phyloP scores from a whole-genome alignment of 768 basidiomycete species.

The Lactifluus piperatus region DNA sequence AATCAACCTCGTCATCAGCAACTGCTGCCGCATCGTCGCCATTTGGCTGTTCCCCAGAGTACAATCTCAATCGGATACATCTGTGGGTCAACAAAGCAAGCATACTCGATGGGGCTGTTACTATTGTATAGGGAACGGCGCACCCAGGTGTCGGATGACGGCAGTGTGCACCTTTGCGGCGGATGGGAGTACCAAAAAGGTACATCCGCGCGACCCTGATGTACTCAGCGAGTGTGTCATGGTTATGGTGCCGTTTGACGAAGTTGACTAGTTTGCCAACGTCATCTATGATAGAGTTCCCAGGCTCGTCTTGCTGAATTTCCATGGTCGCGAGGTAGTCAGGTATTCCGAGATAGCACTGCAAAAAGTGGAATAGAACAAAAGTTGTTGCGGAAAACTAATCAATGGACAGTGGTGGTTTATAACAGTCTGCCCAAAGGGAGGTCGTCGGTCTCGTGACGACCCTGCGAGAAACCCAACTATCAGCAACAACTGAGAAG shows the following conservation, averaged over 20 bases:
- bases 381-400: not conserved
- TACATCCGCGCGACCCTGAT: slow-evolving; percentile 14
- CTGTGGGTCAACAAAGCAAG: not conserved
- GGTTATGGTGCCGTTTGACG: slow-evolving; percentile 1
- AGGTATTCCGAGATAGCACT: not conserved
- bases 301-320: not conserved
- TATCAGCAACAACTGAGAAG: not conserved
- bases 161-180: slow-evolving; percentile 1
- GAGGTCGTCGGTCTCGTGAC: not conserved
- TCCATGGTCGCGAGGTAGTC: not conserved
- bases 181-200: slow-evolving; percentile 16
- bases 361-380: not conserved
- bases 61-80: slow-evolving; percentile 16
- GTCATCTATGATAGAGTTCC: not conserved
- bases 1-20: slow-evolving; percentile 17
- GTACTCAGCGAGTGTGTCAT: slow-evolving; percentile 10
- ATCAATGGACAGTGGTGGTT: not conserved
- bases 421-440: not conserved
- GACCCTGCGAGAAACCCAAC: not conserved
- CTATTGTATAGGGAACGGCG: not conserved
- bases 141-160: slow-evolving; percentile 9
- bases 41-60: slow-evolving; percentile 2
- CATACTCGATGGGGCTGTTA: not conserved
- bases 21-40: not conserved
- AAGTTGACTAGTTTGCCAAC: not conserved